phyloP scores from a whole-genome alignment of 345 rosid species.

The Rhizophora apiculata region DNA sequence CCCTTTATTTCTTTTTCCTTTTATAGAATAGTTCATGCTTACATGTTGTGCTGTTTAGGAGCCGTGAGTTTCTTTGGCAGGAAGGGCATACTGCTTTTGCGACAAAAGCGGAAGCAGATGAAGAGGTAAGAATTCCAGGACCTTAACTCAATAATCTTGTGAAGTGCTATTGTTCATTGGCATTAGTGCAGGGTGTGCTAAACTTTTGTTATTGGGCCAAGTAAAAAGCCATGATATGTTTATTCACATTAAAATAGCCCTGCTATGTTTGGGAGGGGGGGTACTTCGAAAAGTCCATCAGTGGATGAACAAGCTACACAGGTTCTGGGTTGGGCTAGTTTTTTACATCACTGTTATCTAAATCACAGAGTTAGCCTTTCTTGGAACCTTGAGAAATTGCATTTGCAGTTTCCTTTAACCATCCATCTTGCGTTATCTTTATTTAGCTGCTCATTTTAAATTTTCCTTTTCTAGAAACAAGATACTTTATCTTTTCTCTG shows the following conservation, averaged over 20 bases:
- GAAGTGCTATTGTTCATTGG: no score
- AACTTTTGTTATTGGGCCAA: no score
- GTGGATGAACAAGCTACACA: background rate
- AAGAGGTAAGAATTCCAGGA: constrained; percentile 52
- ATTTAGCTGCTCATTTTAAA: no score
- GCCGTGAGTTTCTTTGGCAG: constrained; percentile 99
- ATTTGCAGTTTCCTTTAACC: no score
- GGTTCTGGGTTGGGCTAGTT: background rate
- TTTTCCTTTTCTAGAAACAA: background rate
- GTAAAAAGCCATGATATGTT: no score
- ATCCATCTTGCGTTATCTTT: no score
- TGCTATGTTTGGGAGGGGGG: background rate
- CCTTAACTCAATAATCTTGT: constrained; percentile 15
- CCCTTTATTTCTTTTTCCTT: background rate
- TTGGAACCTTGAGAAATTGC: background rate
- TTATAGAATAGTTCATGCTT: background rate
- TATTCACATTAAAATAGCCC: background rate
- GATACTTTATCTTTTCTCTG: background rate
- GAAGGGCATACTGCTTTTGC: constrained; percentile 99
- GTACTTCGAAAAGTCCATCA: background rate
- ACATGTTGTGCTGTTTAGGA: constrained; percentile 42
- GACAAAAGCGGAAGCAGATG: constrained; percentile 76
- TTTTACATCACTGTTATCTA: background rate
- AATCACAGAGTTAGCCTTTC: background rate
- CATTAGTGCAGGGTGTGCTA: no score